Evolutionary conservation across 176 grass and related monocot genomes (phyloP).

Genomic region (Oryza glumipatula): DNA sequence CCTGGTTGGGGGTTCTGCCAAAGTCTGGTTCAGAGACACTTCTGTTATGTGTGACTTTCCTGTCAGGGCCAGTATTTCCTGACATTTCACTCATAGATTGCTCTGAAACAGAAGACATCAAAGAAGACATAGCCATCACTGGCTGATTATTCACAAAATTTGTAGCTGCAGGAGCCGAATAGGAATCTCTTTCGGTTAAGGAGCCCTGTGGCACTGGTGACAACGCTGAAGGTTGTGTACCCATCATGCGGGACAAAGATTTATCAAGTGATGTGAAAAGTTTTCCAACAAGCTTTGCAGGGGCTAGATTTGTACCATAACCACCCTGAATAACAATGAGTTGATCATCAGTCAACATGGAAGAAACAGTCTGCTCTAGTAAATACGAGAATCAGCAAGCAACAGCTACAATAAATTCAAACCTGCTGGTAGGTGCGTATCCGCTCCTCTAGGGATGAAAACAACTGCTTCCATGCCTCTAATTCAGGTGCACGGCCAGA

Average conservation of each 20-base stretch:
- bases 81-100: conserved; percentile 71
- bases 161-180: conserved; percentile 37
- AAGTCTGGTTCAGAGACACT: conserved; percentile 96
- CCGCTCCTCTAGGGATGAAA: conserved; percentile 82
- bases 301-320: conserved; percentile 77
- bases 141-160: conserved; percentile 77
- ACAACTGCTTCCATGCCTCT: conserved; percentile 81
- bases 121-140: conserved; percentile 66
- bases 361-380: background rate
- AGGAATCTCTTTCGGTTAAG: conserved; percentile 48
- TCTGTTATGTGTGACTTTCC: conserved; percentile 64
- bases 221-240: conserved; percentile 52
- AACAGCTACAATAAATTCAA: conserved; percentile 19
- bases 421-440: conserved; percentile 93
- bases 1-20: conserved; percentile 66
- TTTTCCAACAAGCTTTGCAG: conserved; percentile 86
- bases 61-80: conserved; percentile 47
- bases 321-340: conserved; percentile 61
- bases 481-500: conserved; percentile 78
- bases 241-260: conserved; percentile 88
- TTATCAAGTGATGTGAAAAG: conserved; percentile 84
- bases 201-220: conserved; percentile 49
- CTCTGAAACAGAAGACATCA: conserved; percentile 71
- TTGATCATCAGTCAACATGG: background rate
- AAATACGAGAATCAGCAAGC: background rate